phyloP scores from a whole-genome alignment of 768 basidiomycete species.

The Vararia minispora region DNA sequence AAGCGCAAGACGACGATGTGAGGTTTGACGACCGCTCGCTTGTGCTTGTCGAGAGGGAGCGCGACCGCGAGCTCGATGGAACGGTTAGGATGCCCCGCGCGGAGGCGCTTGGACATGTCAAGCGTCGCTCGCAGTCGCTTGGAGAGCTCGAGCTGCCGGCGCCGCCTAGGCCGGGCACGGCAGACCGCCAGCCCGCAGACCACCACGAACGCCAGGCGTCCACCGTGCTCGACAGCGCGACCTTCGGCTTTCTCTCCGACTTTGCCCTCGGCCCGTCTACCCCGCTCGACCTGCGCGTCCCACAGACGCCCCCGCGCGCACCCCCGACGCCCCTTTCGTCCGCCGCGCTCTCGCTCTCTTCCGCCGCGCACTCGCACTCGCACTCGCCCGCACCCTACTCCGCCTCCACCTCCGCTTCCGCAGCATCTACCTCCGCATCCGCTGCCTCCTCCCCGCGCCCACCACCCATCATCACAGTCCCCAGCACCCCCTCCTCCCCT shows the following conservation, averaged over 20 bases:
- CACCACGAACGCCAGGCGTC: constrained; percentile 30
- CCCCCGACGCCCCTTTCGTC: constrained; percentile 14
- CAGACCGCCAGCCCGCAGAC: constrained; percentile 4
- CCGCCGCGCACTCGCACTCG: neutral
- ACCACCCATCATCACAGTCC: neutral
- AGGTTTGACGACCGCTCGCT: constrained; percentile 41
- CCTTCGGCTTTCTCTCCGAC: constrained; percentile 53
- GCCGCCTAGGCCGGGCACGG: too few relatives aligned
- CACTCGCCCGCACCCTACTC: neutral
- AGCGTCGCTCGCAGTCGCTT: constrained; percentile 23
- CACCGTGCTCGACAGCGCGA: constrained; percentile 26
- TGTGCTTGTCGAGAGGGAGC: constrained; percentile 43
- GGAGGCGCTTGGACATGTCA: constrained; percentile 2
- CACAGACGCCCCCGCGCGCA: constrained; percentile 37
- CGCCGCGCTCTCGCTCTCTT: constrained; percentile 11
- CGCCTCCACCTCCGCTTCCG: constrained; percentile 3
- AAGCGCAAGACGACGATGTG: constrained; percentile 28
- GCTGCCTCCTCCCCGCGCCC: constrained; percentile 9
- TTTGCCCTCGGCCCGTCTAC: constrained; percentile 48
- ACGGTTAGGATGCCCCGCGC: neutral
- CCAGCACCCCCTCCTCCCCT: neutral
- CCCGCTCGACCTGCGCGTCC: constrained; percentile 54
- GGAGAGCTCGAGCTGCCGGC: constrained; percentile 18
- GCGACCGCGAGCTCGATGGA: constrained; percentile 13
- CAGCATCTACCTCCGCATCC: constrained; percentile 8